Evolutionary conservation across 495 filamentous ascomycete genomes (phyloP).

Genomic region (Penicillium alfredii): DNA sequence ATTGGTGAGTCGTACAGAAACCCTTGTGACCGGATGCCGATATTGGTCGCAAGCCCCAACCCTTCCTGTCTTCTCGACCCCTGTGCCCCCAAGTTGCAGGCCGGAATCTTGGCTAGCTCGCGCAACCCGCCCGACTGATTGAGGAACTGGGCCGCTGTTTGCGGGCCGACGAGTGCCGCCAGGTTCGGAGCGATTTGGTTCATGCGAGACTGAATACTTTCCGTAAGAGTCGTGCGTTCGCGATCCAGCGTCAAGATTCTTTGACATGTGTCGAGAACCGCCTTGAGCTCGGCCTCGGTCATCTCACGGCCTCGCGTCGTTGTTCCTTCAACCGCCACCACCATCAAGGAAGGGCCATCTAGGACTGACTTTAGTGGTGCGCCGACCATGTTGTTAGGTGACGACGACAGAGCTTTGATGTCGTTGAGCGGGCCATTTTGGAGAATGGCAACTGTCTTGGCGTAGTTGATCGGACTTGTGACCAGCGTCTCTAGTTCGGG

Average conservation of each 20-base stretch:
- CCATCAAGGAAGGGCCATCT: constrained; percentile 86
- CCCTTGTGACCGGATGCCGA: constrained; percentile 85
- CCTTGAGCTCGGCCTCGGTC: constrained; percentile 64
- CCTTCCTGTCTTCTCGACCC: constrained; percentile 81
- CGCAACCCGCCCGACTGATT: constrained; percentile 86
- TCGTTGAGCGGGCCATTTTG: constrained; percentile 89
- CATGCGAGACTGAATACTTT: constrained; percentile 97
- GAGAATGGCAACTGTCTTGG: constrained; percentile 89
- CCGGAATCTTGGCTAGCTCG: constrained; percentile 83
- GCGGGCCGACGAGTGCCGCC: constrained; percentile 83
- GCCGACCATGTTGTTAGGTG: constrained; percentile 67
- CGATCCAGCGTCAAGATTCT: constrained; percentile 82
- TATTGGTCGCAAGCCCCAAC: constrained; percentile 87
- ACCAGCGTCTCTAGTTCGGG: constrained; percentile 95
- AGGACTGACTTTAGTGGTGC: constrained; percentile 70
- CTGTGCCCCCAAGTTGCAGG: constrained; percentile 85
- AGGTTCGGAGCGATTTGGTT: constrained; percentile 92
- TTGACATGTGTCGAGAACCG: constrained; percentile 72
- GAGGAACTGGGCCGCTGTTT: constrained; percentile 94
- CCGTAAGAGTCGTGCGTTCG: constrained; percentile 80
- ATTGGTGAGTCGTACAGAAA: constrained; percentile 90
- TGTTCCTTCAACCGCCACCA: constrained; percentile 91
- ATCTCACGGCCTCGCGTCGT: constrained; percentile 77
- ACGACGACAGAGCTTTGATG: constrained; percentile 67
- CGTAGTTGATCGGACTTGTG: constrained; percentile 87